Conservation (phyloP, 805 yeast species). For the Starmerella sirachaensis region DNA sequence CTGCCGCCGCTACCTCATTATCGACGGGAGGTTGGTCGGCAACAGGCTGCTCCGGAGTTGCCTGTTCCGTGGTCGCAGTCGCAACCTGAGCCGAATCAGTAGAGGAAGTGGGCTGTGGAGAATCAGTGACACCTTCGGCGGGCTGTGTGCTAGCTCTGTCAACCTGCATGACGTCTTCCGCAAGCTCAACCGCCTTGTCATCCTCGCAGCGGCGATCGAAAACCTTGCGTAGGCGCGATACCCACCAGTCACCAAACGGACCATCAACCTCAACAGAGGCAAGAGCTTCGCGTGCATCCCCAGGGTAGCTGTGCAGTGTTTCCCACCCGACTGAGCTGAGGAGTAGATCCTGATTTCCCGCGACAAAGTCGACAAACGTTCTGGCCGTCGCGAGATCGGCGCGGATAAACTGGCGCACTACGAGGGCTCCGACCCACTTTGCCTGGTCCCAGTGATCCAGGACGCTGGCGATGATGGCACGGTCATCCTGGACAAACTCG, state of each 20-base stretch:
- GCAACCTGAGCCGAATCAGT: too few relatives aligned
- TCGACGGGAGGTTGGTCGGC: too few relatives aligned
- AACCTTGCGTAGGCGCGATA: slow-evolving; percentile 11
- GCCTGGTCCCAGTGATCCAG: slow-evolving; percentile 53
- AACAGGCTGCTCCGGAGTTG: too few relatives aligned
- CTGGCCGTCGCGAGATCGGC: slow-evolving; percentile 34
- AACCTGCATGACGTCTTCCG: not conserved
- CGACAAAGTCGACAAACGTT: slow-evolving; percentile 36
- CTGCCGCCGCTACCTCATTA: too few relatives aligned
- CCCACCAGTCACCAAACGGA: slow-evolving; percentile 23
- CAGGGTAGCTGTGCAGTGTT: slow-evolving; percentile 11
- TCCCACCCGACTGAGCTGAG: slow-evolving; percentile 26
- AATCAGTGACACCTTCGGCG: too few relatives aligned
- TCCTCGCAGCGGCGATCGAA: slow-evolving; percentile 7
- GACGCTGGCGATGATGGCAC: slow-evolving; percentile 43
- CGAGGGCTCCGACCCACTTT: slow-evolving; percentile 52
- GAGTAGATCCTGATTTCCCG: slow-evolving; percentile 26
- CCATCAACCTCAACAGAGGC: slow-evolving; percentile 8
- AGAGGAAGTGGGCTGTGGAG: too few relatives aligned
- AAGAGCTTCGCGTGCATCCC: slow-evolving; percentile 10
- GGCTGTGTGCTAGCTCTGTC: too few relatives aligned
- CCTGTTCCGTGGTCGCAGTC: too few relatives aligned
- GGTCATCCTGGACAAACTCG: slow-evolving; percentile 21
- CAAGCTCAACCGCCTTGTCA: not conserved
- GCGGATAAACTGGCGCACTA: slow-evolving; percentile 41